Conservation (phyloP, 2,329 filamentous ascomycete genomes). For the Chaetomiaceae sp. region DNA sequence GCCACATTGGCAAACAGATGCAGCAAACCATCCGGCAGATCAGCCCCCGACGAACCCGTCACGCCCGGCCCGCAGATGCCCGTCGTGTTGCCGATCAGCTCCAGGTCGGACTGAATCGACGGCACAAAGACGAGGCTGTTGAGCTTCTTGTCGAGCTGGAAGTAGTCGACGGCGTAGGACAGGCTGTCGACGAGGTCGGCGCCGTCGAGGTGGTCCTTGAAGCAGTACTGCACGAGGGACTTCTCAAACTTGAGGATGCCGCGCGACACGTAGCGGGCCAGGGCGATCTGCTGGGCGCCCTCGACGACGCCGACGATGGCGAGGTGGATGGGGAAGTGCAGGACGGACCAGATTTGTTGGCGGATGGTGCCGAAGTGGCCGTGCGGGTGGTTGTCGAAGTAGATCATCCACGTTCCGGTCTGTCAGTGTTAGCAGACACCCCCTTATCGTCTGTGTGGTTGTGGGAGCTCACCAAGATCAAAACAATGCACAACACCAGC, state of each 20-base stretch:
- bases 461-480: slow-evolving; percentile 14
- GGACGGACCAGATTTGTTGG: slow-evolving; percentile 20
- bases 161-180: background rate
- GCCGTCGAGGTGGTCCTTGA: slow-evolving; percentile 20
- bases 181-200: slow-evolving; percentile 3
- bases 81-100: slow-evolving; percentile 5
- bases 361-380: slow-evolving; percentile 21
- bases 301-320: slow-evolving; percentile 21
- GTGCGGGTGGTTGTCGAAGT: slow-evolving; percentile 22
- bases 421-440: background rate
- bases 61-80: slow-evolving; percentile 11
- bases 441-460: too few species aligned
- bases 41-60: background rate
- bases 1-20: background rate
- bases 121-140: slow-evolving; percentile 9
- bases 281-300: slow-evolving; percentile 19
- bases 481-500: slow-evolving; percentile 17
- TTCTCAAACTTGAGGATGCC: slow-evolving; percentile 7
- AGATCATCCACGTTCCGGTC: slow-evolving; percentile 19
- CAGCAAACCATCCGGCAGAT: slow-evolving; percentile 5
- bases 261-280: slow-evolving; percentile 14
- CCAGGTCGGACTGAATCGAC: slow-evolving; percentile 7
- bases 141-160: slow-evolving; percentile 19
- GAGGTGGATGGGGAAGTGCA: slow-evolving; percentile 22
- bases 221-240: slow-evolving; percentile 11